phyloP scores from a whole-genome alignment of 306 rosid genomes.

The Calophaca sinica region DNA sequence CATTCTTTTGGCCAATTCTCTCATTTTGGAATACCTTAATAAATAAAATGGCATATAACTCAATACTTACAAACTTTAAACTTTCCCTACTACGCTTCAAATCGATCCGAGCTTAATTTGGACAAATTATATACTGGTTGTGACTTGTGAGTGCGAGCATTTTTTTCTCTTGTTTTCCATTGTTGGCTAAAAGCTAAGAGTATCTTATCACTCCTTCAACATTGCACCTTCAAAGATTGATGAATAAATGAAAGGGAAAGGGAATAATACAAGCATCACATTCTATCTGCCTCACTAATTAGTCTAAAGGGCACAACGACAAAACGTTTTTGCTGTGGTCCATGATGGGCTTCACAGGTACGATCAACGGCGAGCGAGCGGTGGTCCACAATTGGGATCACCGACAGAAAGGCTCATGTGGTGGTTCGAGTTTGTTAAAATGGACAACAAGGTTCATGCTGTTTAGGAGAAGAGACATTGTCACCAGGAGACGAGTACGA shows the following conservation, averaged over 20 bases:
- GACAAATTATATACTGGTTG: not conserved
- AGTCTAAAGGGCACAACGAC: too few species aligned
- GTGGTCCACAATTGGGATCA: too few species aligned
- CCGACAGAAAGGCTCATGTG: too few species aligned
- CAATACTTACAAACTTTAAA: not conserved
- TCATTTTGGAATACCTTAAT: not conserved
- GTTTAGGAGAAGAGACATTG: too few species aligned
- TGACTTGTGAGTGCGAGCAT: not conserved
- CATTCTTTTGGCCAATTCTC: slow-evolving; percentile 19
- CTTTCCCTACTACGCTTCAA: not conserved
- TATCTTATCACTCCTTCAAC: not conserved
- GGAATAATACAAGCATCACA: not conserved
- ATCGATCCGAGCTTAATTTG: not conserved
- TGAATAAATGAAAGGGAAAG: slow-evolving; percentile 17
- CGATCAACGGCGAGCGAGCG: too few species aligned
- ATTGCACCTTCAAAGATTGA: not conserved
- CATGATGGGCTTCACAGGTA: too few species aligned
- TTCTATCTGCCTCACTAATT: not conserved
- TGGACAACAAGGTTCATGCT: too few species aligned
- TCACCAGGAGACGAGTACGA: too few species aligned
- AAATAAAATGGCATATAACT: not conserved
- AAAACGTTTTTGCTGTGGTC: too few species aligned
- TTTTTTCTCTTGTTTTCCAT: not conserved
- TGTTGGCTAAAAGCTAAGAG: not conserved
- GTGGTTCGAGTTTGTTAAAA: too few species aligned